Base-by-base conservation (phyloP, 805 yeast genomes). In the Saitoella complicata region DNA sequence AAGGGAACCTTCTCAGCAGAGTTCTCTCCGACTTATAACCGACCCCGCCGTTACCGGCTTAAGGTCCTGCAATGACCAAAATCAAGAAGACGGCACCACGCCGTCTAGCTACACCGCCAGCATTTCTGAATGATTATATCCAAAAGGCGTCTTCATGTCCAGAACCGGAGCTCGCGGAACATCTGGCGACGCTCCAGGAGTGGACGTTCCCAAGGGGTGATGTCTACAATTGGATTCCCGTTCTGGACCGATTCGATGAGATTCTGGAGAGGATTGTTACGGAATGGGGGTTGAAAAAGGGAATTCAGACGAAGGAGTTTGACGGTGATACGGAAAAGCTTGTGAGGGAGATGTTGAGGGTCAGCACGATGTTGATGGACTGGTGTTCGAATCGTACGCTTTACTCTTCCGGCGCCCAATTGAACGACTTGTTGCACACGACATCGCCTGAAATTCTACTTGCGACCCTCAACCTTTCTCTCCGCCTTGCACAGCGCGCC, bases 171-270 rank as follows among this genome's bases (percentile, higher is more conserved):
- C 21, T 21, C 21, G 21, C 21, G 21, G 4, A 21, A 3, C 21
- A 21, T 21, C 21, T 21, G 21, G 21, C 21, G 2, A 21, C 21
- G 4, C 21, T 21, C 21, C 21, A 30, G n/a, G 12, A 21, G 11
- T 78, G 85, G 85, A 71, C 70, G 32, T 63, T 77, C 29, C 78
- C 84, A 6, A 67, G 75, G 48, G 82, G 80, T 35, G 80, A 83
- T 52, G 60, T 88, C 33, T 71, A 70, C 48, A 78, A 77, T 47
- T 87, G 94, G 91, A 72, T 82, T 31, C 71, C 79, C 0, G 75
- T 83, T 1, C 65, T 88, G 53, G 80, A 85, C 58, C 67, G 78
- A 53, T 75, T 87, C 55, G 95, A 87, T 57, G 69, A 66, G 8
- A 68, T 83, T 5, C 63, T 83, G 44, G 80, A 76, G 43, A 53